phyloP scores from a whole-genome alignment of 2,329 filamentous ascomycete species.

The Aspergillus spinulosporus region DNA sequence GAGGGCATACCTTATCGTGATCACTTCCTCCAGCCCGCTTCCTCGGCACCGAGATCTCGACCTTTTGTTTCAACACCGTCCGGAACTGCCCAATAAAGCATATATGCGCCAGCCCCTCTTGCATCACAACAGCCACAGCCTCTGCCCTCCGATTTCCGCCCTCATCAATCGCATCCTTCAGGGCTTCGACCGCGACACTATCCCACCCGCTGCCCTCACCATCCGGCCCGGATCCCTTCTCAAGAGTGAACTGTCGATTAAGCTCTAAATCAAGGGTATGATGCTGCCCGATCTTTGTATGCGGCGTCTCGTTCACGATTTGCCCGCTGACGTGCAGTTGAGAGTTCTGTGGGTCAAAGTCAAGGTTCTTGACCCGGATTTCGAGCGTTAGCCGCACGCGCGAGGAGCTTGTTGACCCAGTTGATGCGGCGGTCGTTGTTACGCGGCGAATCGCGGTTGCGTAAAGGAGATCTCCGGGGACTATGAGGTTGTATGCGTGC shows the following conservation, averaged over 20 bases:
- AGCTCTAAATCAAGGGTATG: constrained; percentile 83
- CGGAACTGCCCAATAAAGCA: constrained; percentile 53
- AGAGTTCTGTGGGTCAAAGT: constrained; percentile 68
- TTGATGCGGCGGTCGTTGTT: constrained; percentile 54
- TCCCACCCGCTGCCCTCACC: constrained; percentile 70
- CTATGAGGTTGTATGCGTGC: constrained; percentile 74
- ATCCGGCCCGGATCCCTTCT: constrained; percentile 65
- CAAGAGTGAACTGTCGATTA: constrained; percentile 80
- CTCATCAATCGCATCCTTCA: constrained; percentile 76
- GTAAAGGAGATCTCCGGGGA: constrained; percentile 63
- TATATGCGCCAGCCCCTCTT: constrained; percentile 64
- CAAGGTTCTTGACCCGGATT: constrained; percentile 64
- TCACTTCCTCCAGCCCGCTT: constrained; percentile 51
- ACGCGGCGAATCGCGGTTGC: constrained; percentile 68
- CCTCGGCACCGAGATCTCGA: constrained; percentile 50
- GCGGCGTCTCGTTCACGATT: constrained; percentile 65
- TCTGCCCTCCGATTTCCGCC: constrained; percentile 70
- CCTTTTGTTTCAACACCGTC: constrained; percentile 51
- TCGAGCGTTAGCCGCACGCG: constrained; percentile 65
- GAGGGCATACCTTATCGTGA: constrained; percentile 46
- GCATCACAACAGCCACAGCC: constrained; percentile 88
- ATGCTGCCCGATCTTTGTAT: constrained; percentile 66
- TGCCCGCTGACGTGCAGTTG: constrained; percentile 69
- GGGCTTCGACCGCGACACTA: constrained; percentile 74
- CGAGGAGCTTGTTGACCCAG: constrained; percentile 63